phyloP scores from a whole-genome alignment of 2,329 filamentous ascomycete genomes.

The Leptographium procerum region DNA sequence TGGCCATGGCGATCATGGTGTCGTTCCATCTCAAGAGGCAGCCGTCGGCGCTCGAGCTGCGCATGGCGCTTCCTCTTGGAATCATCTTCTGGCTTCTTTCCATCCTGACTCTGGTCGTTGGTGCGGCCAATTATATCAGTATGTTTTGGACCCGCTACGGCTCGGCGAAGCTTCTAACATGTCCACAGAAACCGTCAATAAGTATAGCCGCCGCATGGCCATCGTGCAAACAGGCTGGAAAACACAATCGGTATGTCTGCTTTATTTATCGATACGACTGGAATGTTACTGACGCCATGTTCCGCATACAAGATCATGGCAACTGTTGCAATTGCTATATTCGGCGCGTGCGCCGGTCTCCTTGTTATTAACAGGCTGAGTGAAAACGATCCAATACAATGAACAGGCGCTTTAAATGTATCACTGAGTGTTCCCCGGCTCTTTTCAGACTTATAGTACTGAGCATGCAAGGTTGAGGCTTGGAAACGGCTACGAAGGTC shows the following conservation, averaged over 20 bases:
- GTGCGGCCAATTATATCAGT: conserved; percentile 79
- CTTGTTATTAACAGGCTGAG: conserved; percentile 36
- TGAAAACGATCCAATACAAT: conserved; percentile 6
- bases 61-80: conserved; percentile 73
- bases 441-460: background rate
- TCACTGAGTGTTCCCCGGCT: background rate
- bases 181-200: conserved; percentile 52
- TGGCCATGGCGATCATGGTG: conserved; percentile 79
- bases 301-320: conserved; percentile 42
- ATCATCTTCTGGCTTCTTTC: conserved; percentile 79
- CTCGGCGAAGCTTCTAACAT: background rate
- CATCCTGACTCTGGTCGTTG: conserved; percentile 62
- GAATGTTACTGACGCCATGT: background rate
- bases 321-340: conserved; percentile 48
- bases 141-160: background rate
- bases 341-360: conserved; percentile 54
- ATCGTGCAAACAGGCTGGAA: conserved; percentile 91
- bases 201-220: conserved; percentile 67
- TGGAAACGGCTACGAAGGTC: background rate
- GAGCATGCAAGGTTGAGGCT: background rate
- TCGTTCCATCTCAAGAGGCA: conserved; percentile 79
- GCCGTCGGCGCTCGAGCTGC: conserved; percentile 59
- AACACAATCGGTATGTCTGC: conserved; percentile 59
- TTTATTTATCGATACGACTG: background rate
- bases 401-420: background rate